These are phyloP conservation scores for Ganoderma resinaceum DNA, from an alignment of 1,284 basidiomycete species.

Conservation along the genomic window DNA sequence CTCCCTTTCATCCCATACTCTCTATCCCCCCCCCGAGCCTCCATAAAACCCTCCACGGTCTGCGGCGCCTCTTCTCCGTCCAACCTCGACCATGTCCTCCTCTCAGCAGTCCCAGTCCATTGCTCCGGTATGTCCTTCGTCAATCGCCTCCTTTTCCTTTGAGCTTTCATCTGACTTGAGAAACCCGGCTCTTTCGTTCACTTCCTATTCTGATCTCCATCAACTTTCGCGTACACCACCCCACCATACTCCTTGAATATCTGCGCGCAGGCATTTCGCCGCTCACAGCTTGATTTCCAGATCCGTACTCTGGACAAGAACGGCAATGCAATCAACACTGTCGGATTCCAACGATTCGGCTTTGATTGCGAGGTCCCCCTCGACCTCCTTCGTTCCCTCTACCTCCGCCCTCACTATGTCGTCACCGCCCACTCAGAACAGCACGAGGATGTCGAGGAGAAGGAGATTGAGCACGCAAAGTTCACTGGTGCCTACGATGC, in stretches of 20 bases:
- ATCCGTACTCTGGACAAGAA: slow-evolving; percentile 73
- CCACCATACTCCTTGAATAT: slow-evolving; percentile 1
- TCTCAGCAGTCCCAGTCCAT: slow-evolving; percentile 2
- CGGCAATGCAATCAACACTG: slow-evolving; percentile 76
- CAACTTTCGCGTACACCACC: slow-evolving; percentile 9
- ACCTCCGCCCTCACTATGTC: slow-evolving; percentile 84
- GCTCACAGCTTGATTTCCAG: slow-evolving; percentile 42
- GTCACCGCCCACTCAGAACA: slow-evolving; percentile 50
- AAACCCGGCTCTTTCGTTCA: slow-evolving; percentile 13
- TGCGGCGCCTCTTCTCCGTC: slow-evolving; percentile 18
- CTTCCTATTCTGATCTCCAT: slow-evolving; percentile 12
- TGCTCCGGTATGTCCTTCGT: slow-evolving; percentile 8
- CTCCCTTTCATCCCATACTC: neutral
- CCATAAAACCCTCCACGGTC: slow-evolving; percentile 9
- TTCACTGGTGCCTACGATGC: slow-evolving; percentile 59
- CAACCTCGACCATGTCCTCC: slow-evolving; percentile 27
- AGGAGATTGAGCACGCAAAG: slow-evolving; percentile 53
- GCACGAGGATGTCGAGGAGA: slow-evolving; percentile 35
- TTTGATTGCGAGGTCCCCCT: slow-evolving; percentile 87
- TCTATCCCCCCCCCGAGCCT: slow-evolving; percentile 17
- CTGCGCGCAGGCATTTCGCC: slow-evolving; percentile 6
- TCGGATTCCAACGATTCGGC: slow-evolving; percentile 85
- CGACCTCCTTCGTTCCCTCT: slow-evolving; percentile 82
- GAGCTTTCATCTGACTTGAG: slow-evolving; percentile 22
- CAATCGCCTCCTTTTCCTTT: neutral